Conservation (phyloP, 2,329 filamentous ascomycete genomes). For the Alternaria gansuensis region DNA sequence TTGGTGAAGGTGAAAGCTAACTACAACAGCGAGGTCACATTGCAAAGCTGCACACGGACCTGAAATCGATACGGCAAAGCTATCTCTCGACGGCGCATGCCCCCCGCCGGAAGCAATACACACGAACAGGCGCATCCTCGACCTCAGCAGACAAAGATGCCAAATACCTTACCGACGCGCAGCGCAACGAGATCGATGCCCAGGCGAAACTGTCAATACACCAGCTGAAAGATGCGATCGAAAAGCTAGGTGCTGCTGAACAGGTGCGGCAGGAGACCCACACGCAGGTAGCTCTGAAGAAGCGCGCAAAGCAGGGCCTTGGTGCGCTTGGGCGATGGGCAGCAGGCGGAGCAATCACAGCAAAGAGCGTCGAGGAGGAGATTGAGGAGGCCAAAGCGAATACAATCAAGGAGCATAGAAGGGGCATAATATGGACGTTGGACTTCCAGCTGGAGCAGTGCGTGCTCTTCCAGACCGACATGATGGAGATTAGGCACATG, state of each 20-base stretch:
- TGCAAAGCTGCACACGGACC: conserved; percentile 77
- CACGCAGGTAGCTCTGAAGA: conserved; percentile 73
- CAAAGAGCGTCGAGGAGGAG: conserved; percentile 72
- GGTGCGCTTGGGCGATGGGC: conserved; percentile 76
- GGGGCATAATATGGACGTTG: conserved; percentile 85
- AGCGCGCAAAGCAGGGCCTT: conserved; percentile 68
- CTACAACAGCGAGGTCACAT: conserved; percentile 80
- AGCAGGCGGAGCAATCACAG: conserved; percentile 60
- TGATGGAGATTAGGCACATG: conserved; percentile 90
- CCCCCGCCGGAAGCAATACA: conserved; percentile 62
- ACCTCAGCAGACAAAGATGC: conserved; percentile 55
- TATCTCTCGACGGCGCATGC: conserved; percentile 86
- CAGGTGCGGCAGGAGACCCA: conserved; percentile 81
- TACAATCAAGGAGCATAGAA: conserved; percentile 74
- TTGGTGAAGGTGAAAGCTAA: conserved; percentile 35
- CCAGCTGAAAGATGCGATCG: conserved; percentile 83
- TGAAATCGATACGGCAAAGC: conserved; percentile 83
- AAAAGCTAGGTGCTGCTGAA: conserved; percentile 81
- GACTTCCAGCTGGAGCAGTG: conserved; percentile 78
- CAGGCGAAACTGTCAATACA: conserved; percentile 86
- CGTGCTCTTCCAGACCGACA: conserved; percentile 79
- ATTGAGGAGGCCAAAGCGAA: conserved; percentile 75
- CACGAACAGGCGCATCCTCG: conserved; percentile 44
- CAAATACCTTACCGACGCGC: conserved; percentile 75
- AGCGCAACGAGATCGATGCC: conserved; percentile 87